Evolutionary conservation across 495 filamentous ascomycete genomes (phyloP), one percentile per base, ranked within the genome.

Genomic region (Penicillium atrosanguineum): DNA sequence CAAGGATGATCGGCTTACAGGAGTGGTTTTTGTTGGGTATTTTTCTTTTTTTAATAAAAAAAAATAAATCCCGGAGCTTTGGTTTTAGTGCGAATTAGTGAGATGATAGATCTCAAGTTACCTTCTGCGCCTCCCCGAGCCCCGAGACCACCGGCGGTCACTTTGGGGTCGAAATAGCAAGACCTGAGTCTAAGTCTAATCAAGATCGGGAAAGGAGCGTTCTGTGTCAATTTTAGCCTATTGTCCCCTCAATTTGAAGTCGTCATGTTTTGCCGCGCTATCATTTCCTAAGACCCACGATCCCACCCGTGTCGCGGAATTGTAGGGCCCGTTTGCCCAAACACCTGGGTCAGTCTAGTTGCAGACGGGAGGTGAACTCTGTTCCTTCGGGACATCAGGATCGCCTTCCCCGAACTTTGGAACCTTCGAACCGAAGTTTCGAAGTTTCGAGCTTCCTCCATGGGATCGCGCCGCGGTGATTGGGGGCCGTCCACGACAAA

Each of bases 51-150:
- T n/a, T n/a, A n/a, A n/a, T n/a, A n/a, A n/a, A n/a, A n/a, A n/a
- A n/a, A n/a, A n/a, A n/a, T n/a, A n/a, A 55, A 38, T 54, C 67
- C 69, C 69, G 68, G 62, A 68, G 54, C 51, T 65, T 56, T 75
- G 72, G 69, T 69, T 66, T 69, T 70, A 70, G 72, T 69, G 68
- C 43, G 60, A 62, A 52, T 67, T 69, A 68, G 65, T 69, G 62
- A 72, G 71, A 71, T 72, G 70, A 75, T 75, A 73, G 72, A 75
- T 75, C 72, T 73, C 63, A 67, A 59, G 57, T 51, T 46, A 36
- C 60, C 56, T 56, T 61, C 62, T 61, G 53, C 44, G 50, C 53
- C 55, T 60, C 51, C 60, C 47, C 53, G 55, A 55, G 47, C 46
- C 31, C 31, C 31, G 23, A 23, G 23, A 5, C 23, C 29, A 53